These are phyloP conservation scores for Trichophaea hybrida DNA, from an alignment of 2,329 filamentous ascomycete genomes.

Conservation along the genomic window DNA sequence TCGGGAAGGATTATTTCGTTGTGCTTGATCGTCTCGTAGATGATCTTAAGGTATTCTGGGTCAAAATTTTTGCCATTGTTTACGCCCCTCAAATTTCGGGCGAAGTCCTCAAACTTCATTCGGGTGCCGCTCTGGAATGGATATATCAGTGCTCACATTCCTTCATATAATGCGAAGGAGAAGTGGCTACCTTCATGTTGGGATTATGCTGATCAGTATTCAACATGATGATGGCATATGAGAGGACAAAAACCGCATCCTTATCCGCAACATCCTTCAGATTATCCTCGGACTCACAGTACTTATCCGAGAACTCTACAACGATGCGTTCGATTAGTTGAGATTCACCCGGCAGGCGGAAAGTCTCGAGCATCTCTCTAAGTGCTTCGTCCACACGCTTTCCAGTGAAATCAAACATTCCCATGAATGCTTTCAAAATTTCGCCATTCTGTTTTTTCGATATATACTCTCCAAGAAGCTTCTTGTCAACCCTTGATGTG, in stretches of 20 bases:
- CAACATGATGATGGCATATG: conserved; percentile 92
- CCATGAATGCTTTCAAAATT: conserved; percentile 72
- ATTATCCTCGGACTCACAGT: conserved; percentile 49
- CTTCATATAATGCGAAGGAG: background rate
- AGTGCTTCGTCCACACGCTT: conserved; percentile 85
- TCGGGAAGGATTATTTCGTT: conserved; percentile 95
- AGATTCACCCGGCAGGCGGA: conserved; percentile 86
- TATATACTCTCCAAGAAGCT: conserved; percentile 76
- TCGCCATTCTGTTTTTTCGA: conserved; percentile 79
- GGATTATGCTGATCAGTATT: conserved; percentile 97
- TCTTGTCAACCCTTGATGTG: conserved; percentile 79
- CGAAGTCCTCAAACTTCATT: conserved; percentile 74
- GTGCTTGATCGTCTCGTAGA: conserved; percentile 79
- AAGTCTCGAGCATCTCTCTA: conserved; percentile 72
- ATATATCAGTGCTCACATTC: background rate
- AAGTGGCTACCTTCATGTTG: conserved; percentile 48
- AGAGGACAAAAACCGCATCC: conserved; percentile 78
- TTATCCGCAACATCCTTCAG: conserved; percentile 67
- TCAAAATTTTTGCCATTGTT: conserved; percentile 78
- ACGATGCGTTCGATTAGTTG: conserved; percentile 87
- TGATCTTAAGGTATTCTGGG: conserved; percentile 65
- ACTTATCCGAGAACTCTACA: conserved; percentile 72
- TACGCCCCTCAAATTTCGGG: conserved; percentile 76
- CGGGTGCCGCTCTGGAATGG: conserved; percentile 45
- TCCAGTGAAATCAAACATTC: conserved; percentile 72